Evolutionary conservation across 78 protist species (phyloP), one percentile per base, ranked within the genome.

Genomic region (Polysphondylium violaceum): DNA sequence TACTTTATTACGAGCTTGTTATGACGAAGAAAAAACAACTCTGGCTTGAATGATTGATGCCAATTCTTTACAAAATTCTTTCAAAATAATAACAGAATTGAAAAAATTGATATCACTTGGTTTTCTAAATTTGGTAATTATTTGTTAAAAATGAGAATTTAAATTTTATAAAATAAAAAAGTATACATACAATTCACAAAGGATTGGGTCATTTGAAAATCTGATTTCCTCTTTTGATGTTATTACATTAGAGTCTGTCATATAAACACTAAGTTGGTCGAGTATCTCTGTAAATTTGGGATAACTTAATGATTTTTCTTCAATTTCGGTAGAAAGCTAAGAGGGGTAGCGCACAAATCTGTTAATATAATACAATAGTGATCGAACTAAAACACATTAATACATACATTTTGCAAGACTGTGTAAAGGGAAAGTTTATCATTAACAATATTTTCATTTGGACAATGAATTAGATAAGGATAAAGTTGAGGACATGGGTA

Each of bases 21-120:
- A n/a, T n/a, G n/a, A n/a, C n/a, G n/a, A n/a, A n/a, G n/a, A n/a
- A 53, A 65, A 83, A 19, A 83, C 91, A 21, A 83, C 91, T 71
- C 91, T 51, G 25, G 79, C 68, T 83, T 83, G 91, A 12, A 83
- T 50, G 8, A 83, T 83, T 36, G 91, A 83, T 31, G 79, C 91
- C 35, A 83, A 31, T 59, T 83, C 91, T 71, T 83, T 83, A 69
- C 91, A 83, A 69, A 83, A 83, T 36, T 83, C 91, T 69, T 83
- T 79, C 8, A 83, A 33, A 31, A 83, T 83, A 40, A 83, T 69
- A 23, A 83, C 75, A 44, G 79, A 25, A 44, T 83, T 51, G 11
- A 83, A 56, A 50, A 69, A 69, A 29, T 83, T 74, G n/a, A 83
- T 33, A 29, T 53, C 68, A 3, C 47, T 17, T 16, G 75, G 33